Base-by-base conservation (phyloP, 495 filamentous ascomycete genomes). In the Pseudoneurospora amorphoporcata region DNA sequence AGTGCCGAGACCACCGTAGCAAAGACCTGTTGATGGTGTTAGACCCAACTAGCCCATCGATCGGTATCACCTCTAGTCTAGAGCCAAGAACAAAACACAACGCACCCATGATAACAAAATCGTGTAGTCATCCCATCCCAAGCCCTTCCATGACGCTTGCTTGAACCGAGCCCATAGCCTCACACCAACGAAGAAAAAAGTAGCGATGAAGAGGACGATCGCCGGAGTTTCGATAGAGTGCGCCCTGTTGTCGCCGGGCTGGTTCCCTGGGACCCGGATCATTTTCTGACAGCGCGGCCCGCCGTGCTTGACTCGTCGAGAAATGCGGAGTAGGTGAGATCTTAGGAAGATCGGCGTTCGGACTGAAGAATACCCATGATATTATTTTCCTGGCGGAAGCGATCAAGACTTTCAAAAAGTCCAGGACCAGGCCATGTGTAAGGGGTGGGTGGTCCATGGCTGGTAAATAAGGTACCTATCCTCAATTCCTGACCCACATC, bases 71-170 rank as follows among this genome's bases (percentile, higher is more conserved):
- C 12, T 17, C 41, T 23, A 37, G 32, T 37, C 8, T 2, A 37
- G 5, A 68, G 2, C 35, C 42, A 6, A 58, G 42, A 16, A 19
- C 17, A n/a, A n/a, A n/a, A n/a, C n/a, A n/a, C n/a, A 17, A 72
- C 79, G 23, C 75, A 82, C 81, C 75, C 73, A 76, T 4, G 81
- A 81, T 23, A 74, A 71, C 41, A 82, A 32, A 42, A 82, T 78
- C 7, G 76, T 77, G 70, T 78, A 77, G 70, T 83, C 81, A 76
- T 83, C 81, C 77, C 74, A 76, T 37, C 81, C 81, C 19, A 83
- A 39, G 2, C 77, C 79, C 8, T 77, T 75, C 61, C 80, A 76
- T 1, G 75, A 75, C 42, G 76, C 75, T 23, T 69, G 43, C 47
- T 71, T 74, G 16, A 79, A 14, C 61, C 81, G 78, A 37, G 77